Percentiles rank a stretch among this genome's conserved stretches.
Evolutionary conservation across 2,329 filamentous ascomycete genomes (phyloP).

Genomic region (Myriosclerotinia curreyana): DNA sequence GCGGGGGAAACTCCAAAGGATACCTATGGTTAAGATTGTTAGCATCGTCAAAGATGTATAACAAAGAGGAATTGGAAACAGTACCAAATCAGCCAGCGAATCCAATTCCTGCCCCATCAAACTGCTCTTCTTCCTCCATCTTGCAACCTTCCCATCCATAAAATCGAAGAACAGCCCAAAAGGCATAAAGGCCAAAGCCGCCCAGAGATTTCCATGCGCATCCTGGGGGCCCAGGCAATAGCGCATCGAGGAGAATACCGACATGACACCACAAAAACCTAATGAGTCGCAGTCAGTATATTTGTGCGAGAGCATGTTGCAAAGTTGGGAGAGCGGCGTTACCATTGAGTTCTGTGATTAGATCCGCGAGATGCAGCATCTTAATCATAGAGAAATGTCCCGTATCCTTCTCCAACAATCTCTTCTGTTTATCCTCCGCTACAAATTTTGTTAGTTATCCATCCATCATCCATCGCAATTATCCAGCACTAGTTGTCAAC

Average conservation of each 20-base stretch:
- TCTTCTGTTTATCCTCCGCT: slow-evolving; percentile 74
- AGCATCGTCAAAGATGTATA: background rate
- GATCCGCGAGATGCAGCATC: slow-evolving; percentile 74
- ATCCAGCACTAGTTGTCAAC: background rate
- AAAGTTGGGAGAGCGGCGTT: slow-evolving; percentile 29
- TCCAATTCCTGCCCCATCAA: slow-evolving; percentile 98
- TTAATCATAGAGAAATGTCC: slow-evolving; percentile 70
- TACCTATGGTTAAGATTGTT: slow-evolving; percentile 56
- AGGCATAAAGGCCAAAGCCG: slow-evolving; percentile 82
- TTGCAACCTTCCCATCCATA: slow-evolving; percentile 92
- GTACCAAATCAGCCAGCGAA: slow-evolving; percentile 88
- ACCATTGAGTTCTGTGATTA: slow-evolving; percentile 82
- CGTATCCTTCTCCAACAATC: slow-evolving; percentile 64
- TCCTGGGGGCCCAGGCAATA: slow-evolving; percentile 77
- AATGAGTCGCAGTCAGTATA: slow-evolving; percentile 7
- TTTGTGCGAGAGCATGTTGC: slow-evolving; percentile 22
- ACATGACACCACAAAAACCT: slow-evolving; percentile 90
- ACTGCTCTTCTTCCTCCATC: slow-evolving; percentile 95
- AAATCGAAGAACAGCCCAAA: slow-evolving; percentile 97
- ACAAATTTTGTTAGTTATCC: background rate
- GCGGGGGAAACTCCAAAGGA: slow-evolving; percentile 94
- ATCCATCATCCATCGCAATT: slow-evolving; percentile 22
- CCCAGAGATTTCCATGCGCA: slow-evolving; percentile 69
- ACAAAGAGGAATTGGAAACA: slow-evolving; percentile 7
- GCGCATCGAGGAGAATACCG: slow-evolving; percentile 89